A percentile compares a stretch with the other conserved stretches of the same genome.
phyloP scores from a whole-genome alignment of 441 rosid species.

The Gossypium schwendimanii region DNA sequence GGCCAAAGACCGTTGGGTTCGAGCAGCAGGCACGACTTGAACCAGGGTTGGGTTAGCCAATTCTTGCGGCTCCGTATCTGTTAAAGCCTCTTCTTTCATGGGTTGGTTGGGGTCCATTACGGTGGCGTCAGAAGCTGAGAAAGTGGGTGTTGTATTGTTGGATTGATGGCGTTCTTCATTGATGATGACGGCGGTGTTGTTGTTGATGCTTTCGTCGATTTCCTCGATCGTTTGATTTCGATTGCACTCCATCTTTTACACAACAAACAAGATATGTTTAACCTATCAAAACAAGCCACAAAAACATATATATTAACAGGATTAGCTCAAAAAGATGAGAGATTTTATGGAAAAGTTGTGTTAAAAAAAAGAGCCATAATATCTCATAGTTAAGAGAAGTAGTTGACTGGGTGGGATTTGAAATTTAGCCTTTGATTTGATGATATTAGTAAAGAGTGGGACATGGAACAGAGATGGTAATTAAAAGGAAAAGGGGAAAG shows the following conservation, averaged over 20 bases:
- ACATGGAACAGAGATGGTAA: background rate
- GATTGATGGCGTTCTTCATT: slow-evolving; percentile 8
- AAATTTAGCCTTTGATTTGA: background rate
- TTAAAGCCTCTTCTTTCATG: slow-evolving; percentile 33
- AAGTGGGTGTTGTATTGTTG: slow-evolving; percentile 10
- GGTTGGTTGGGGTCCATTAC: slow-evolving; percentile 21
- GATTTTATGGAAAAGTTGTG: background rate
- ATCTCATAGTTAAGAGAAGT: background rate
- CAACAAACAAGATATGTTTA: background rate
- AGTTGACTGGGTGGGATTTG: slow-evolving; percentile 14
- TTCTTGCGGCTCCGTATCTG: slow-evolving; percentile 27
- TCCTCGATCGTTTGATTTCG: slow-evolving; percentile 29
- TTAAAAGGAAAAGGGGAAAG: background rate
- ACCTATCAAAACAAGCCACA: background rate
- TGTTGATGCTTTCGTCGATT: slow-evolving; percentile 25
- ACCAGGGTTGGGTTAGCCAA: slow-evolving; percentile 16
- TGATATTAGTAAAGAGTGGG: background rate
- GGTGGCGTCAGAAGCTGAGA: slow-evolving; percentile 22
- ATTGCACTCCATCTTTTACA: slow-evolving; percentile 21
- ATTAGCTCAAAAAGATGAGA: background rate
- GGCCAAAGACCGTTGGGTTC: slow-evolving; percentile 15
- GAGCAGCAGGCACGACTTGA: slow-evolving; percentile 11
- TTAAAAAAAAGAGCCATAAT: background rate
- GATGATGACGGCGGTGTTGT: slow-evolving; percentile 10
- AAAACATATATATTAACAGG: background rate